A percentile compares a stretch with the other conserved stretches of the same genome.
Conservation (phyloP, 805 yeast genomes). For the Kazachstania bromeliacearum region DNA sequence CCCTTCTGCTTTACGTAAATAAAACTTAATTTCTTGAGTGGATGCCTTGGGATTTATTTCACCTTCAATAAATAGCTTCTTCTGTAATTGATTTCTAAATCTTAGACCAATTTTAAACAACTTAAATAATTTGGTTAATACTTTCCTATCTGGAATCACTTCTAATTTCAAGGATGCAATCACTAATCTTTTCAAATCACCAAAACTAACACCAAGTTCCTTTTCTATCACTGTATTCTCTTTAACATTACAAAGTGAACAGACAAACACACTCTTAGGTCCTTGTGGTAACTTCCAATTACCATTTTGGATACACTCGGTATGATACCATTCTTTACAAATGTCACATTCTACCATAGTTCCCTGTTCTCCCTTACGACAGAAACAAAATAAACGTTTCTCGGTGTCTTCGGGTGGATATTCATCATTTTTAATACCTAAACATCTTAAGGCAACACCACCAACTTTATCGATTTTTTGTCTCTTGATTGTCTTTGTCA, state of each 20-base stretch:
- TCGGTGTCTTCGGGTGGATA: slow-evolving; percentile 4
- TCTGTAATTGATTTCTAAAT: slow-evolving; percentile 11
- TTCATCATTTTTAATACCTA: slow-evolving; percentile 19
- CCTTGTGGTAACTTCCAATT: slow-evolving; percentile 24
- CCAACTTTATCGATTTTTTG: slow-evolving; percentile 4
- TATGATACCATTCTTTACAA: slow-evolving; percentile 68
- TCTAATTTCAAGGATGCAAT: slow-evolving; percentile 14
- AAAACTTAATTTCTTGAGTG: slow-evolving; percentile 31
- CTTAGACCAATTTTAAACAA: slow-evolving; percentile 7
- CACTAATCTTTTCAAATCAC: slow-evolving; percentile 11
- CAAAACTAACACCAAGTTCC: slow-evolving; percentile 8
- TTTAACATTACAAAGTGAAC: slow-evolving; percentile 44
- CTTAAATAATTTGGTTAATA: slow-evolving; percentile 10
- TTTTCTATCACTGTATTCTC: slow-evolving; percentile 3
- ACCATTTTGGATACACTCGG: slow-evolving; percentile 41
- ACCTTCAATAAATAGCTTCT: slow-evolving; percentile 11
- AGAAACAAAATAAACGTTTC: slow-evolving; percentile 41
- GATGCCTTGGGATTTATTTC: slow-evolving; percentile 16
- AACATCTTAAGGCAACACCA: slow-evolving; percentile 10
- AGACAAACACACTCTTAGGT: slow-evolving; percentile 36
- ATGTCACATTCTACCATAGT: slow-evolving; percentile 62
- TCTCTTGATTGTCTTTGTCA: slow-evolving; percentile 5
- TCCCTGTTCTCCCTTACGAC: slow-evolving; percentile 52
- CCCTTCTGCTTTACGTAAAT: slow-evolving; percentile 41
- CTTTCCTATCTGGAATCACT: slow-evolving; percentile 14